Base-by-base conservation (phyloP, 2,329 filamentous ascomycete genomes). In the Apiospora pterosperma region DNA sequence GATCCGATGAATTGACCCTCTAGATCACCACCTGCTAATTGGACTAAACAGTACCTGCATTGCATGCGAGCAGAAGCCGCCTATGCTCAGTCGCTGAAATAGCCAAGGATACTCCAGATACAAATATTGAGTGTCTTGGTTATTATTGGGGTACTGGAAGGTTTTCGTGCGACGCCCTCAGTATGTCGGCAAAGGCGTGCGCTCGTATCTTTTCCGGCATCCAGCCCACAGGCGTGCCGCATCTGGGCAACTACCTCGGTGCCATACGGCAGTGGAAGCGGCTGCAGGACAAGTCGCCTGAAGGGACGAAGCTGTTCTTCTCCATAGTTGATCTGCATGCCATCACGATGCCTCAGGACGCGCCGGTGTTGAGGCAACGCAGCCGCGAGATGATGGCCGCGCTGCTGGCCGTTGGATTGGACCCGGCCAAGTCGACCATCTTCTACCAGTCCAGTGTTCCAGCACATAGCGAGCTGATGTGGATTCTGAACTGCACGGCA, bases 321-420 rank as follows among this genome's bases (percentile, higher is more conserved):
- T 97, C 91, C 1, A 87, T 99, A 62, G 96, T 97, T 62, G 96
- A 99, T 77, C 83, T 98, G 23, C 96, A 99, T 78, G 95, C 96
- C 67, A 91, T 99, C 73, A 99, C 96, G 0, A 80, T 90, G 67
- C 88, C 88, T 8, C 92, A 95, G 75, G 79, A 90, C 39, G 83
- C 88, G 0, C 76, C 76, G 1, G 77, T 84, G 66, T 80, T 98
- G 66, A 83, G 83, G 62, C 79, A 81, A 77, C 88, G 86, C 79
- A 90, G 90, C 74, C 86, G 86, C 66, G 89, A 97, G 78, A 89
- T 89, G 68, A 80, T 97, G 69, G 94, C 93, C 8, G 88, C 90
- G 48, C 78, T 99, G 65, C 77, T 98, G 60, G 96, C 96, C 23
- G 85, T 97, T 64, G 96, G 96, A 1, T 80, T 98, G 65, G 86